Evolutionary conservation across 106 monocot species (phyloP), one percentile per base, ranked within the genome.

Genomic region (Platanthera zijinensis): DNA sequence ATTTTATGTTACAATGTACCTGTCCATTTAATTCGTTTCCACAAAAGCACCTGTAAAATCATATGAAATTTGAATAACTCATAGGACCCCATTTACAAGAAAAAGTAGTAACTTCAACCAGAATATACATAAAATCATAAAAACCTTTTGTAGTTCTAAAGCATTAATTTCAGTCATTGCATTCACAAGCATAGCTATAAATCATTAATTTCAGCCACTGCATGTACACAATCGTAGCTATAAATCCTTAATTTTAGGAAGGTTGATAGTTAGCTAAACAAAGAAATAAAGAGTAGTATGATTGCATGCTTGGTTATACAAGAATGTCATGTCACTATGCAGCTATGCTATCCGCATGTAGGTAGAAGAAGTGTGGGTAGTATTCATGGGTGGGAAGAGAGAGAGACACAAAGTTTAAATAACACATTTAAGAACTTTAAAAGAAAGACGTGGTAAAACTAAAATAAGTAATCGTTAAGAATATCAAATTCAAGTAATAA

Each of bases 1-100:
- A 68, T 39, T 70, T 11, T 8, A 70, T 70, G n/a, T n/a, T 70
- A 47, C 13, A 70, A 15, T 22, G 21, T 83, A 86, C 86, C 86
- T 86, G 86, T 11, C 86, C 86, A 59, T 78, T 78, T 28, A 83
- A 0, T 17, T 86, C 86, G 51, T 79, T 77, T 50, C 83, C 81
- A 82, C 74, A 81, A 84, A 86, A 89, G 72, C 52, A 84, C 89
- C 89, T 88, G 82, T 56, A 84, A 32, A 45, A 10, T 52, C 57
- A 75, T 4, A 78, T 74, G 15, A 71, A 39, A 12, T 8, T 74
- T 45, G n/a, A 46, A 52, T 57, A 74, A 57, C 50, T 69, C 54
- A 72, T 39, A 30, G 4, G 57, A 76, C 12, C 18, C 9, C 51
- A 51, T 21, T 51, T 14, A 51, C 72, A 72, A 2, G 22, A 72